Conservation (phyloP, 106 monocot species). For the Dactylorhiza incarnata region DNA sequence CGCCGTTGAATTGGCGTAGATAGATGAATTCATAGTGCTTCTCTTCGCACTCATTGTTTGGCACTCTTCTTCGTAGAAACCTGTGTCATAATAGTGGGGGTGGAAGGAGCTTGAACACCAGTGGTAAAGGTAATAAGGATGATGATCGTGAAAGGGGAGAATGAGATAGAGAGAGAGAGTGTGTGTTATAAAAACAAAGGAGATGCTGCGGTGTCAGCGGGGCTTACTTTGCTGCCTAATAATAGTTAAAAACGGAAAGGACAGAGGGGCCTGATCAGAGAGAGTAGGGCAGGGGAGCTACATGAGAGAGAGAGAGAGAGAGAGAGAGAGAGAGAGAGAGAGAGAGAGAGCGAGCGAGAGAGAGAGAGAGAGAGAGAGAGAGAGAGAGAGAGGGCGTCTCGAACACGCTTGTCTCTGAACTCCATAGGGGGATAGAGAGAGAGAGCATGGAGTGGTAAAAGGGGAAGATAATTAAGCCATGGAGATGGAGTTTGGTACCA, state of each 20-base stretch:
- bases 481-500: not conserved
- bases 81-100: not conserved
- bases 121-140: conserved; percentile 17
- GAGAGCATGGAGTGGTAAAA: not conserved
- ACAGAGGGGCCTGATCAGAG: conserved; percentile 7
- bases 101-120: not conserved
- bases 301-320: conserved; percentile 13
- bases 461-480: not conserved
- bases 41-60: not conserved
- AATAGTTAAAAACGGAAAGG: conserved; percentile 33
- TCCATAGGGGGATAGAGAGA: not conserved
- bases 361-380: conserved; percentile 12
- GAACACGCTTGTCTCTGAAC: conserved; percentile 13
- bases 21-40: too few species aligned
- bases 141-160: conserved; percentile 12
- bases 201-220: conserved; percentile 58
- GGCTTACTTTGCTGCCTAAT: conserved; percentile 30
- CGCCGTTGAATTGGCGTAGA: too few species aligned
- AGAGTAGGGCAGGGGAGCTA: conserved; percentile 1
- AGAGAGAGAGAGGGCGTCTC: conserved; percentile 9
- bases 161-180: conserved; percentile 5
- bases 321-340: conserved; percentile 6
- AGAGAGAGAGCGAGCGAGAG: conserved; percentile 3
- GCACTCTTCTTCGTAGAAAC: not conserved
- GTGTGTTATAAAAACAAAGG: conserved; percentile 24